phyloP scores from a whole-genome alignment of 2,329 filamentous ascomycete species.

The Raffaelea deltoideospora region DNA sequence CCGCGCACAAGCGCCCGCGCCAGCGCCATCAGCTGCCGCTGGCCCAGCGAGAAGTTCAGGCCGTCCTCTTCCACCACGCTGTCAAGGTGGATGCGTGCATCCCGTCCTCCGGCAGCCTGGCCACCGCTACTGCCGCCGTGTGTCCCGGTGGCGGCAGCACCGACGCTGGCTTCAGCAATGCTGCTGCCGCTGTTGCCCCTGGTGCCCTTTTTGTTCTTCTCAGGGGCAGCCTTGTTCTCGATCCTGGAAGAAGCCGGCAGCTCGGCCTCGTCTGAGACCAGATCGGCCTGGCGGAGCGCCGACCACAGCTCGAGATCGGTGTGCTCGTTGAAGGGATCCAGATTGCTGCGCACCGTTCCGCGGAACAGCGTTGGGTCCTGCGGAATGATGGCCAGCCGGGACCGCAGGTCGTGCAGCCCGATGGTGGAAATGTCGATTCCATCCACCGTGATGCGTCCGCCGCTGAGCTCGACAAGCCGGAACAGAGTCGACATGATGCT shows the following conservation, averaged over 20 bases:
- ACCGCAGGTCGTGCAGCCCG: conserved; percentile 60
- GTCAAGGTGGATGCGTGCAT: conserved; percentile 61
- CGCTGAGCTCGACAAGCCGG: conserved; percentile 53
- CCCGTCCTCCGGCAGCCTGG: too few species aligned
- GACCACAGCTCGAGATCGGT: conserved; percentile 65
- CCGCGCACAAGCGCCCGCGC: conserved; percentile 78
- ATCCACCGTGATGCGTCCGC: conserved; percentile 48
- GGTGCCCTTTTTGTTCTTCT: not conserved
- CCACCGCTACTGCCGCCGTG: too few species aligned
- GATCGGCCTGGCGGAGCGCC: conserved; percentile 60
- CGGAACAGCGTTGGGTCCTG: conserved; percentile 75
- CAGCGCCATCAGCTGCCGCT: conserved; percentile 89
- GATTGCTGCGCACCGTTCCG: conserved; percentile 63
- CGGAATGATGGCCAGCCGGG: conserved; percentile 66
- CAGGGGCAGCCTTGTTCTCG: too few species aligned
- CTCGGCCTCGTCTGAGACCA: conserved; percentile 33
- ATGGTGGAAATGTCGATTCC: conserved; percentile 56
- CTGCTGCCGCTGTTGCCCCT: not conserved
- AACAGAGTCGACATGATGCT: conserved; percentile 75
- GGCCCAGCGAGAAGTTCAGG: conserved; percentile 87
- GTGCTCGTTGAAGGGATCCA: conserved; percentile 70
- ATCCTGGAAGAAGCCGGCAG: too few species aligned
- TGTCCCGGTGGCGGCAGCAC: not conserved
- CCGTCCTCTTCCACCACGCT: conserved; percentile 83
- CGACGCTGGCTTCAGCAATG: too few species aligned